A percentile compares a stretch with the other conserved stretches of the same genome.
phyloP scores from a whole-genome alignment of 164 flowering plant species.

The Umbellularia californica region DNA sequence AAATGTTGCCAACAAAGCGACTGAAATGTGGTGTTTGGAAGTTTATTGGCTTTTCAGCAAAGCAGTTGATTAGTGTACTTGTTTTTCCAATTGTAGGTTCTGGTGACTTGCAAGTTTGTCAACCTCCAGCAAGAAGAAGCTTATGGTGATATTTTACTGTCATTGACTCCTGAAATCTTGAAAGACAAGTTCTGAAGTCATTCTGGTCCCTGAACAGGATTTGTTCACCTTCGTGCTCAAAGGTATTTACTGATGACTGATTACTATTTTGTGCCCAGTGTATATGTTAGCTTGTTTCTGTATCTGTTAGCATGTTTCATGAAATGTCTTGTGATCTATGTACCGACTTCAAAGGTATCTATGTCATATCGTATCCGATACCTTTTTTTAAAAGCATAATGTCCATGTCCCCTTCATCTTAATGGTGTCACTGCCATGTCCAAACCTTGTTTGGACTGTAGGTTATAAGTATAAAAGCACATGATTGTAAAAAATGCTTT shows the following conservation, averaged over 20 bases:
- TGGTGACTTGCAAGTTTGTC: slow-evolving; percentile 50
- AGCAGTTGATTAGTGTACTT: slow-evolving; percentile 2
- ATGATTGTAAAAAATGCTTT: too few relatives aligned
- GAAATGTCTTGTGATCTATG: too few relatives aligned
- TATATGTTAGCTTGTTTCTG: too few relatives aligned
- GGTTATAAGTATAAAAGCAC: too few relatives aligned
- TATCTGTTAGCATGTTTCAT: too few relatives aligned
- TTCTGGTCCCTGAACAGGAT: background rate
- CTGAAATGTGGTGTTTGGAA: background rate
- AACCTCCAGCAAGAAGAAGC: slow-evolving; percentile 65
- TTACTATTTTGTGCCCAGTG: background rate
- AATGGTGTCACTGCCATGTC: too few relatives aligned
- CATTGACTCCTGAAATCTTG: slow-evolving; percentile 37
- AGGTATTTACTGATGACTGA: slow-evolving; percentile 1
- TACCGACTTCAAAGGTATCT: too few relatives aligned
- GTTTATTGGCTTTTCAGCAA: background rate
- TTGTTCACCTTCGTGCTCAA: background rate
- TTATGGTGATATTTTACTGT: slow-evolving; percentile 57
- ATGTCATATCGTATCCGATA: too few relatives aligned
- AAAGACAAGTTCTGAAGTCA: slow-evolving; percentile 32
- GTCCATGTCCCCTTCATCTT: too few relatives aligned
- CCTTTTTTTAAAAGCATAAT: too few relatives aligned
- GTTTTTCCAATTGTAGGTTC: slow-evolving; percentile 43
- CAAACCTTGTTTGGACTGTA: too few relatives aligned
- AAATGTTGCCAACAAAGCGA: too few relatives aligned